Base-by-base conservation (phyloP, 352 stramenopile species). In the Globisporangium takayamanum region DNA sequence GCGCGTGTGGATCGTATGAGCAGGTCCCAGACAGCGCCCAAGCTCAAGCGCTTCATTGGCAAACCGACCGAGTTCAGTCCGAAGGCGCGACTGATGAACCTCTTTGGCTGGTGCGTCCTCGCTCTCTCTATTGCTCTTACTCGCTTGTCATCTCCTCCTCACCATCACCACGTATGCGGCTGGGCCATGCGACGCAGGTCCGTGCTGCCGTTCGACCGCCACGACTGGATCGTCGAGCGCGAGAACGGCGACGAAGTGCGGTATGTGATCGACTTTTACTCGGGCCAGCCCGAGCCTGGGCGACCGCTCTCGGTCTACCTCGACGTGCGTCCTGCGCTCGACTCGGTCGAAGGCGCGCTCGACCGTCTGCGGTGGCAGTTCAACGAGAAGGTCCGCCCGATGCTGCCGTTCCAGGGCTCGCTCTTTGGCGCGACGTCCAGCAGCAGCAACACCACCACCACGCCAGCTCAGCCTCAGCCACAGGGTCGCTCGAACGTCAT, bases 231-330 rank as follows among this genome's bases (percentile, higher is more conserved):
- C 30, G 86, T 99, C 16, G 82, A 98, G 51, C 80, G 94, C 54
- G 79, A 87, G 18, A 57, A 28, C 48, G 89, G 89, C 53, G 86
- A 89, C 52, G 84, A 97, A 66, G 88, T 98, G 53, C 89, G 96
- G 36, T 99, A 99, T 72, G 87, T 99, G 44, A 99, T 99, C 78
- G 97, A 99, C 76, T 99, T 99, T 70, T 99, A 99, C 74, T 90
- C 97, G 33, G 94, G 97, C 54, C 93, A 98, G 78, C 79, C 57
- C 5, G 67, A 73, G 63, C 79, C 82, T 12, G 76, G 83, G 8
- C 80, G 76, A 28, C 82, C 80, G 37, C 82, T 98, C 28, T 97
- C 83, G 18, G 93, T 99, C 49, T 90, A 97, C 57, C 74, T 99
- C 50, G 97, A 99, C 73, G 97, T 99, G 20, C 82, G 97, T 48